Evolutionary conservation across 2,329 filamentous ascomycete genomes (phyloP).

Genomic region (Atkinsonella texensis): DNA sequence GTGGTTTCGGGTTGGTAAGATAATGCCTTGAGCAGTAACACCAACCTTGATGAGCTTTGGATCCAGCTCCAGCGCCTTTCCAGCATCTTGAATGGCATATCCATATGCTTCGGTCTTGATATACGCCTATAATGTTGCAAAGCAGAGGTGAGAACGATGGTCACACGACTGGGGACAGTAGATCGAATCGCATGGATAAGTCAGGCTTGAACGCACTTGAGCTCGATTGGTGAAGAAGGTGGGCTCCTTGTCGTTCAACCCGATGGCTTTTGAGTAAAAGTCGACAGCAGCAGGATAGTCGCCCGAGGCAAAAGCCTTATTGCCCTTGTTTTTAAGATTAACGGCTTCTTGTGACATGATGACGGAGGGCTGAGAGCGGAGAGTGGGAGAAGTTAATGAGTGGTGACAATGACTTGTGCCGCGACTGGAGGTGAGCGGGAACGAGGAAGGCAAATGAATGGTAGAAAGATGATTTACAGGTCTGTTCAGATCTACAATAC

Average conservation of each 20-base stretch:
- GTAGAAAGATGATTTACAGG: not conserved
- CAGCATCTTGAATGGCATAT: constrained; percentile 82
- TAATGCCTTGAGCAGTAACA: not conserved
- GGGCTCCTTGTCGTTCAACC: constrained; percentile 68
- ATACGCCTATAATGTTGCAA: constrained; percentile 50
- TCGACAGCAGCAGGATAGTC: constrained; percentile 77
- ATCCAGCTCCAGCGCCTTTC: constrained; percentile 82
- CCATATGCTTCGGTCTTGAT: constrained; percentile 95
- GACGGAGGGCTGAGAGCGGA: constrained; percentile 1
- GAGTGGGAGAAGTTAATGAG: constrained; percentile 3
- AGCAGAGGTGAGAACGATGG: constrained; percentile 22
- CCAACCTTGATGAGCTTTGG: constrained; percentile 76
- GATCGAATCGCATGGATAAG: constrained; percentile 7
- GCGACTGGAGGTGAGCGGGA: not conserved
- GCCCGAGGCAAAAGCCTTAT: constrained; percentile 79
- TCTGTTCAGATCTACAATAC: not conserved
- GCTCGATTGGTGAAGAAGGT: constrained; percentile 92
- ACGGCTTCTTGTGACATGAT: constrained; percentile 53
- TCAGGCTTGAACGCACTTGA: constrained; percentile 49
- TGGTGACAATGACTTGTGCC: not conserved
- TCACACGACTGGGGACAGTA: constrained; percentile 26
- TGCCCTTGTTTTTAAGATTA: constrained; percentile 85
- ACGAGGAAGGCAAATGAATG: not conserved
- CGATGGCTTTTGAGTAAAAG: constrained; percentile 79
- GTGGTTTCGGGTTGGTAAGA: not conserved